These are phyloP conservation scores for Sugiyamaella lignohabitans DNA, from an alignment of 805 yeast genomes.

Conservation along the genomic window DNA sequence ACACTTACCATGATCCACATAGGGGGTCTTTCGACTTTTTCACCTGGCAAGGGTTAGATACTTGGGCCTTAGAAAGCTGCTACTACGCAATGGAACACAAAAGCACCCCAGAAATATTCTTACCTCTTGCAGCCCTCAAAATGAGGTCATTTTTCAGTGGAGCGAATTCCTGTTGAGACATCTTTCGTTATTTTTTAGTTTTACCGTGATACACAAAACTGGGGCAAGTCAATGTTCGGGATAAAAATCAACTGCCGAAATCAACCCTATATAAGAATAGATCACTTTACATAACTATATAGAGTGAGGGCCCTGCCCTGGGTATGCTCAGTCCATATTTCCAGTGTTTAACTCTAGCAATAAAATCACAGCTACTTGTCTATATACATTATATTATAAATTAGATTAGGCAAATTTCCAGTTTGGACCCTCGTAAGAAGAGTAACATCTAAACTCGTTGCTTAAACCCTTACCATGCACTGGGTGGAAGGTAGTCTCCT, in stretches of 20 bases:
- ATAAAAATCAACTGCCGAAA: too few relatives aligned
- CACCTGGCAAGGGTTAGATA: slow-evolving; percentile 39
- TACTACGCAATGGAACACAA: too few relatives aligned
- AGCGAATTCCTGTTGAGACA: slow-evolving; percentile 43
- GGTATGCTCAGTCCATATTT: too few relatives aligned
- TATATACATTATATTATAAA: not conserved
- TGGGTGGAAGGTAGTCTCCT: slow-evolving; percentile 63
- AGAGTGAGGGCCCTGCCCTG: too few relatives aligned
- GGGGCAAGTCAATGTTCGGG: too few relatives aligned
- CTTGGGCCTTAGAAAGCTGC: too few relatives aligned
- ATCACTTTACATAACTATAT: too few relatives aligned
- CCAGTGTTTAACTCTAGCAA: too few relatives aligned
- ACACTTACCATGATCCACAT: slow-evolving; percentile 81
- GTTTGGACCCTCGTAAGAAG: slow-evolving; percentile 59
- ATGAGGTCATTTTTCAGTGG: slow-evolving; percentile 83
- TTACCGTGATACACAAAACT: too few relatives aligned
- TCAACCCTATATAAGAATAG: too few relatives aligned
- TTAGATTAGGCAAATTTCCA: slow-evolving; percentile 47
- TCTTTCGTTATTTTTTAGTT: too few relatives aligned
- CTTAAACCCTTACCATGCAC: slow-evolving; percentile 80
- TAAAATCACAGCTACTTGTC: not conserved
- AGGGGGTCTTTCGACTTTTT: slow-evolving; percentile 92
- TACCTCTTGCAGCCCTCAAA: slow-evolving; percentile 80
- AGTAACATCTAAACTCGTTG: slow-evolving; percentile 83
- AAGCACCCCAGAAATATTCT: too few relatives aligned